Evolutionary conservation across 441 rosid species (phyloP), one percentile per base, ranked within the genome.

Genomic region (Mallotus repandus): DNA sequence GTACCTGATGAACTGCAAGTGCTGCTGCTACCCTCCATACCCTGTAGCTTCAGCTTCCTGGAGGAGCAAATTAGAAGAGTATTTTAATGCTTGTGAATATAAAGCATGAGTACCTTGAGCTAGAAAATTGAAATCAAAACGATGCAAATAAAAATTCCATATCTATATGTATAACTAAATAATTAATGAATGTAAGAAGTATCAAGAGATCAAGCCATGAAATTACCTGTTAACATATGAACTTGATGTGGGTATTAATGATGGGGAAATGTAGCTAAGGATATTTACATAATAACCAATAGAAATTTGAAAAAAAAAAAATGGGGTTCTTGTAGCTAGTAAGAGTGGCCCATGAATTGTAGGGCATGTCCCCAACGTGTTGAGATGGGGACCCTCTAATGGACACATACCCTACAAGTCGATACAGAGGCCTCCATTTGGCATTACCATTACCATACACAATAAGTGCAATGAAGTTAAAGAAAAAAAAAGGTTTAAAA

Each of bases 1-100:
- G 69, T 48, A 73, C 76, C 76, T 73, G 70, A 18, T 46, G 70
- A 55, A 25, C n/a, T 52, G 41, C 61, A 50, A 43, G 29, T 43
- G 69, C 38, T 45, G 22, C 75, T n/a, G 76, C 64, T 64, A 35
- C 57, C 69, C 46, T 73, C 70, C 76, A 73, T 73, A 55, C 55
- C 32, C 49, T 54, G 12, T 8, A 8, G 12, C 49, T 45, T 45
- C 21, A 72, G 43, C n/a, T 41, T 41, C 69, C 75, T 72, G 50
- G 9, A 63, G 54, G 46, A 63, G 54, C 54, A 63, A 43, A 38
- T 13, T 41, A 1, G 46, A 13, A 29, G 62, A 59, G 41, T n/a
- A 11, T 48, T 45, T 7, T 10, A 7, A 8, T 45, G 12, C 11
- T 45, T 7, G 49, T 45, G 7, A 45, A 9, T 45, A 45, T 45